phyloP scores from a whole-genome alignment of 331 rosid genomes.

The Telfairia occidentalis region DNA sequence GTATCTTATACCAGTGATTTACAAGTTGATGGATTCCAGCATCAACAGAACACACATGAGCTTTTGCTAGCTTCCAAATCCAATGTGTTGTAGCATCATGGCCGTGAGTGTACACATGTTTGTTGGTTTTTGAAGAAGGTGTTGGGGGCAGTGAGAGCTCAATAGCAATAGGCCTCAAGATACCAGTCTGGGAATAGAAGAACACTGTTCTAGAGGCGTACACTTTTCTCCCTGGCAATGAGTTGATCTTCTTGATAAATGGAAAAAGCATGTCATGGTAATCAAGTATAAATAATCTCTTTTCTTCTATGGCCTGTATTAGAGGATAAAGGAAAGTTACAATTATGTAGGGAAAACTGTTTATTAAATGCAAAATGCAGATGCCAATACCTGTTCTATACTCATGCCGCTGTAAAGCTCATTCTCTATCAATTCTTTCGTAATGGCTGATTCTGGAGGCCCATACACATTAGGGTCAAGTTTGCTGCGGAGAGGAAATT shows the following conservation, averaged over 20 bases:
- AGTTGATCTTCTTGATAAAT: slow-evolving; percentile 66
- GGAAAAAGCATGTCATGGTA: slow-evolving; percentile 76
- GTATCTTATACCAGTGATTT: slow-evolving; percentile 61
- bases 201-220: slow-evolving; percentile 82
- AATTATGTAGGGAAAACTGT: background rate
- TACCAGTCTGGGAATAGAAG: slow-evolving; percentile 32
- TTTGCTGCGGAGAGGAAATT: slow-evolving; percentile 69
- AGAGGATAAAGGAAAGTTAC: slow-evolving; percentile 1
- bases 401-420: slow-evolving; percentile 70
- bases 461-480: slow-evolving; percentile 68
- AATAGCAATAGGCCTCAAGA: slow-evolving; percentile 58
- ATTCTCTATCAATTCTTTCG: slow-evolving; percentile 64
- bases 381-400: slow-evolving; percentile 49
- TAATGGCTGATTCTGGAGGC: slow-evolving; percentile 65
- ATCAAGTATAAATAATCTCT: slow-evolving; percentile 71
- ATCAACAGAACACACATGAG: slow-evolving; percentile 87
- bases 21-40: slow-evolving; percentile 90
- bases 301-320: slow-evolving; percentile 69
- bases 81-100: slow-evolving; percentile 77
- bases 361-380: background rate
- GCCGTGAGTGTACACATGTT: slow-evolving; percentile 61
- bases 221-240: slow-evolving; percentile 63
- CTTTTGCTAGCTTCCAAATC: slow-evolving; percentile 95
- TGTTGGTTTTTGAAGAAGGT: slow-evolving; percentile 34
- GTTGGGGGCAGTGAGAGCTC: slow-evolving; percentile 80